Conservation (phyloP, 2,329 filamentous ascomycete species). For the Mycocentrospora acerina region DNA sequence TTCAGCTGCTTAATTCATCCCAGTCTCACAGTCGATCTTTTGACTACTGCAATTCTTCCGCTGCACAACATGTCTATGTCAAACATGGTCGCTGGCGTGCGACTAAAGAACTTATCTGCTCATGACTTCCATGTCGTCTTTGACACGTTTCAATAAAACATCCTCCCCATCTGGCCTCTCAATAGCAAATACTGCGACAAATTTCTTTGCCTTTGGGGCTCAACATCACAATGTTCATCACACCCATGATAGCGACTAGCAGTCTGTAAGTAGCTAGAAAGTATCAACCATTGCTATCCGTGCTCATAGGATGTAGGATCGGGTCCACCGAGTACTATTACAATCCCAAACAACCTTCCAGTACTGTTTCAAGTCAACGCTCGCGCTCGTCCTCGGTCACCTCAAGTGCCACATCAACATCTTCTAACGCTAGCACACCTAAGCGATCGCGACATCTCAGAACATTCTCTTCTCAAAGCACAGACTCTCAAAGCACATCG, state of each 20-base stretch:
- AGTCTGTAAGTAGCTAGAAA: constrained; percentile 2
- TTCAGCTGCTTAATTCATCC: no score
- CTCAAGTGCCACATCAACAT: constrained; percentile 5
- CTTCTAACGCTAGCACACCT: constrained; percentile 1
- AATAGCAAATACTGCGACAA: no score
- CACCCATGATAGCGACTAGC: constrained; percentile 3
- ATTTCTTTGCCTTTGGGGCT: no score
- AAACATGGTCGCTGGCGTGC: no score
- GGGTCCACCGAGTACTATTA: neutral
- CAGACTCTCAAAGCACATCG: no score
- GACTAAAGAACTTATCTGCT: neutral
- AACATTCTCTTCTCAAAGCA: constrained; percentile 1
- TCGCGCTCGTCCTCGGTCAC: constrained; percentile 10
- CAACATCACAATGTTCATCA: constrained; percentile 2
- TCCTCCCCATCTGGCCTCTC: no score
- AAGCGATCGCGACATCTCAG: constrained; percentile 6
- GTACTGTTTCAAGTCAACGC: constrained; percentile 1
- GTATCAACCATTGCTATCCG: neutral
- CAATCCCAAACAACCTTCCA: neutral
- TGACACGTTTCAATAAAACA: neutral
- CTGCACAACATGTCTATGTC: no score
- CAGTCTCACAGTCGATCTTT: no score
- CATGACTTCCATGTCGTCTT: neutral
- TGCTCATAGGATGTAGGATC: constrained; percentile 3
- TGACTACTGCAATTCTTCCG: no score